phyloP scores from a whole-genome alignment of 352 stramenopile genomes.

The Globisporangium splendens region DNA sequence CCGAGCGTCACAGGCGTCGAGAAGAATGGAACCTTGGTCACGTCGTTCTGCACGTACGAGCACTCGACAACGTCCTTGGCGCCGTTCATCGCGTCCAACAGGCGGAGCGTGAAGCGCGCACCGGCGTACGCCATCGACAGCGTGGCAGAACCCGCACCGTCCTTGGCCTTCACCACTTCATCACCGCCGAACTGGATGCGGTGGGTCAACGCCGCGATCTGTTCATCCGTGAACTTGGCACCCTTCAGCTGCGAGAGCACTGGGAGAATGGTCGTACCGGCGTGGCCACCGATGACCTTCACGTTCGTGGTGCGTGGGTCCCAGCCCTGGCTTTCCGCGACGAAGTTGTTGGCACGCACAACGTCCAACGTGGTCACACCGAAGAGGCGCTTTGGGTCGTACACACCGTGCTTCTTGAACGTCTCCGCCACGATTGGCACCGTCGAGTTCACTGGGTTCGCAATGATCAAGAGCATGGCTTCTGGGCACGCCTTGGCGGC shows the following conservation, averaged over 20 bases:
- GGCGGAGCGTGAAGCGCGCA: slow-evolving; percentile 90
- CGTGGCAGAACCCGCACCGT: slow-evolving; percentile 97
- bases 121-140: slow-evolving; percentile 99
- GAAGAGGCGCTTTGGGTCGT: slow-evolving; percentile 97
- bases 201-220: slow-evolving; percentile 94
- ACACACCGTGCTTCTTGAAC: slow-evolving; percentile 95
- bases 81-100: slow-evolving; percentile 95
- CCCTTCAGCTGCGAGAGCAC: slow-evolving; percentile 95
- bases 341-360: slow-evolving; percentile 96
- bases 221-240: slow-evolving; percentile 92
- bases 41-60: slow-evolving; percentile 95
- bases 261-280: slow-evolving; percentile 99
- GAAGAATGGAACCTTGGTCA: slow-evolving; percentile 96
- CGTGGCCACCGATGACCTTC: slow-evolving; percentile 98
- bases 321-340: slow-evolving; percentile 74
- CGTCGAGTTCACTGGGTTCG: slow-evolving; percentile 99
- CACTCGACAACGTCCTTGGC: slow-evolving; percentile 95
- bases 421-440: slow-evolving; percentile 99
- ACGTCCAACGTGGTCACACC: slow-evolving; percentile 99
- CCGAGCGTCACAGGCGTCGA: slow-evolving; percentile 94
- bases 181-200: slow-evolving; percentile 93
- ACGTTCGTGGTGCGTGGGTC: slow-evolving; percentile 81
- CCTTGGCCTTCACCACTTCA: slow-evolving; percentile 97
- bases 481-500: slow-evolving; percentile 96
- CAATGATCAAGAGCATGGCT: slow-evolving; percentile 97